phyloP scores from a whole-genome alignment of 164 flowering plant species.

The Sedum album region DNA sequence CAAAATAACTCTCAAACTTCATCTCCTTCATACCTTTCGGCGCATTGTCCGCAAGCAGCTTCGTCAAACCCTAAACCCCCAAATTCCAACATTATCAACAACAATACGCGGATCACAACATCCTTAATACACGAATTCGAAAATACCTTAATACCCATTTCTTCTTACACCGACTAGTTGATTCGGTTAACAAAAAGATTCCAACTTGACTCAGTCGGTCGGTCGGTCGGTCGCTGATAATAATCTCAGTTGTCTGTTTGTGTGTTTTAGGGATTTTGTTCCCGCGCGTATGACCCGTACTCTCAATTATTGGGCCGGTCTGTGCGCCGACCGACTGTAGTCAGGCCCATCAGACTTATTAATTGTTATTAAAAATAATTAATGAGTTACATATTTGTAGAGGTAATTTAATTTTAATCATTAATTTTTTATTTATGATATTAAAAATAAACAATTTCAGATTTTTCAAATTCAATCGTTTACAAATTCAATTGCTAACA shows the following conservation, averaged over 20 bases:
- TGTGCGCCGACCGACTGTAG: too few species aligned
- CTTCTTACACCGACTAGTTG: neutral
- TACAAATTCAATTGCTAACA: too few species aligned
- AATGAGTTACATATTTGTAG: too few species aligned
- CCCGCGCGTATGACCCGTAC: neutral
- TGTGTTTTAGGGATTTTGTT: neutral
- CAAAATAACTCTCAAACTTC: conserved; percentile 87
- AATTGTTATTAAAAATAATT: too few species aligned
- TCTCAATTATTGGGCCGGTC: neutral
- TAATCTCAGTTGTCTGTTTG: neutral
- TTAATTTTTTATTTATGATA: too few species aligned
- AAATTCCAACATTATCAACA: neutral
- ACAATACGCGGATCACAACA: neutral
- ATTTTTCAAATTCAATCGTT: too few species aligned
- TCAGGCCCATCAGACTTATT: neutral
- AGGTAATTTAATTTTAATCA: too few species aligned
- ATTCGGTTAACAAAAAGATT: neutral
- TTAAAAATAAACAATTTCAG: too few species aligned
- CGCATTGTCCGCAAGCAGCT: conserved; percentile 88
- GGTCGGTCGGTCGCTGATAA: neutral
- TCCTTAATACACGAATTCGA: too few species aligned
- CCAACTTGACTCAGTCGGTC: neutral
- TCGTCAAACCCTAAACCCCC: conserved; percentile 77
- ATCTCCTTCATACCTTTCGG: conserved; percentile 87
- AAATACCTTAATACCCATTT: conserved; percentile 14